Conservation (phyloP, 371 early-diverging fungal species). For the Umbelopsis sp. region DNA sequence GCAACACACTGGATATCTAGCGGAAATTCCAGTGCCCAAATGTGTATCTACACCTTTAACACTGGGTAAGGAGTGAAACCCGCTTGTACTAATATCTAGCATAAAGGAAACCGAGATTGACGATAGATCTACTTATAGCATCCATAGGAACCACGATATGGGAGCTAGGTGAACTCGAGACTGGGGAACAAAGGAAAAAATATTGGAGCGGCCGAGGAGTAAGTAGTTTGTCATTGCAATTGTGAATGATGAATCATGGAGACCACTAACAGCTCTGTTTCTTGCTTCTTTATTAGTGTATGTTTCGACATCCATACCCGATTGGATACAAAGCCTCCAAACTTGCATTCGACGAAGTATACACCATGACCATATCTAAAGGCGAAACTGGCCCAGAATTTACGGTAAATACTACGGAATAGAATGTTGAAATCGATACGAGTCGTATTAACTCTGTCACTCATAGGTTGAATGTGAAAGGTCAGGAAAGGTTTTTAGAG, state of each 20-base stretch:
- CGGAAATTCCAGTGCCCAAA: slow-evolving; percentile 8
- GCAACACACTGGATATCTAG: slow-evolving; percentile 18
- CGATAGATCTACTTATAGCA: slow-evolving; percentile 11
- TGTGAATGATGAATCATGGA: background rate
- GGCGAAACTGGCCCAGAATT: slow-evolving; percentile 42
- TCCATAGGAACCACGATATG: slow-evolving; percentile 54
- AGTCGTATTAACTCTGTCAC: background rate
- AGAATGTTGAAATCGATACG: background rate
- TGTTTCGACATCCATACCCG: slow-evolving; percentile 61
- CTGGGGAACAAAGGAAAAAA: slow-evolving; percentile 38
- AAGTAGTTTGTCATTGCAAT: slow-evolving; percentile 1
- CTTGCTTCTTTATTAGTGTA: slow-evolving; percentile 38
- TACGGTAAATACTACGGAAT: slow-evolving; percentile 25
- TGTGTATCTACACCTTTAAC: slow-evolving; percentile 37
- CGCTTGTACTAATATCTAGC: background rate
- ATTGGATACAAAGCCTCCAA: slow-evolving; percentile 60
- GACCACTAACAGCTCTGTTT: background rate
- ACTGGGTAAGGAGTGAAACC: slow-evolving; percentile 25
- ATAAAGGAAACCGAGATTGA: no score
- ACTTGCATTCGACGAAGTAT: slow-evolving; percentile 55
- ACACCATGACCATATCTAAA: slow-evolving; percentile 54
- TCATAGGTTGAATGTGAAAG: slow-evolving; percentile 32
- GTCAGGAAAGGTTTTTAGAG: slow-evolving; percentile 42
- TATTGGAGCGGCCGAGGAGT: slow-evolving; percentile 54
- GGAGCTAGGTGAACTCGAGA: slow-evolving; percentile 38